phyloP scores from a whole-genome alignment of 176 grass and related monocot species.

The sorghum (Sorghum bicolor) region Sorghum_bicolor_NCBIv3 NC_012872.2:9926501-9927000 shows the following conservation, averaged over 20 bases:
- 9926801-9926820: neutral
- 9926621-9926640: slow-evolving; percentile 86
- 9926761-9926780: neutral
- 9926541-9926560: slow-evolving; percentile 42
- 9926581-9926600: slow-evolving; percentile 70
- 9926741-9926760: slow-evolving; percentile 10
- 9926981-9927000: neutral
- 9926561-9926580: slow-evolving; percentile 44
- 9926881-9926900: neutral
- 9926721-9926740: slow-evolving; percentile 1
- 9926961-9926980: neutral
- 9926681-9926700: slow-evolving; percentile 72
- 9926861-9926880: slow-evolving; percentile 3
- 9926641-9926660: slow-evolving; percentile 89
- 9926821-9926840: neutral
- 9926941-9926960: neutral
- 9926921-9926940: neutral
- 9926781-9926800: neutral
- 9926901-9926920: neutral
- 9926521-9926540: slow-evolving; percentile 29
- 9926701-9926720: slow-evolving; percentile 44
- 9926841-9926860: neutral
- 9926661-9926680: slow-evolving; percentile 85
- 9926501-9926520: slow-evolving; percentile 40
- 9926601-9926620: slow-evolving; percentile 97